Conservation (phyloP, 2,329 filamentous ascomycete genomes). For the Fusarium sp. region DNA sequence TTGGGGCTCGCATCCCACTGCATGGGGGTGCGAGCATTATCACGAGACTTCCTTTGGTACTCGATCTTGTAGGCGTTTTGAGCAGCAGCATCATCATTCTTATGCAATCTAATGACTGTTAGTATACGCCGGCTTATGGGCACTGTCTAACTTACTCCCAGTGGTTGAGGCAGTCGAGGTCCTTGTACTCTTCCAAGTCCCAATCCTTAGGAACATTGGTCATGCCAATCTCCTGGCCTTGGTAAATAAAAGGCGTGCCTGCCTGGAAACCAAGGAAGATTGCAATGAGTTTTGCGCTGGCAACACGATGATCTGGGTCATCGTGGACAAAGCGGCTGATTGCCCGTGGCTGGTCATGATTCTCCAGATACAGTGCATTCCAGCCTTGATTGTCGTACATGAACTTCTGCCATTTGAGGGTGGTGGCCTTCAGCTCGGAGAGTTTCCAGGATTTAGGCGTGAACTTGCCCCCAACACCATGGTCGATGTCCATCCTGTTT, state of each 20-base stretch:
- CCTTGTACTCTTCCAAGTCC: constrained; percentile 74
- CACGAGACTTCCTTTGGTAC: constrained; percentile 70
- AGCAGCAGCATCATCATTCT: constrained; percentile 54
- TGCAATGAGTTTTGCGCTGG: constrained; percentile 69
- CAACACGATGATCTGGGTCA: constrained; percentile 59
- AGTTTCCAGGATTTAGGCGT: constrained; percentile 58
- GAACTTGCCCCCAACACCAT: constrained; percentile 58
- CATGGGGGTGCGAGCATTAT: constrained; percentile 78
- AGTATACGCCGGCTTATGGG: background rate
- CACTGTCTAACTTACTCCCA: constrained; percentile 54
- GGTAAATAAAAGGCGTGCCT: constrained; percentile 75
- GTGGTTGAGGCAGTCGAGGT: constrained; percentile 69
- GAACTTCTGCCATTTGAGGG: constrained; percentile 69
- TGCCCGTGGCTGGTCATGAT: constrained; percentile 73
- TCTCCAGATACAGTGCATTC: constrained; percentile 74
- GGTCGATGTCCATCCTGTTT: constrained; percentile 61
- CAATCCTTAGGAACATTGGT: constrained; percentile 70
- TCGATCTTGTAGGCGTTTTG: constrained; percentile 54
- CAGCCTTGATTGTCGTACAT: constrained; percentile 70
- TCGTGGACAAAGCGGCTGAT: constrained; percentile 66
- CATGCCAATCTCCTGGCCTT: constrained; percentile 77
- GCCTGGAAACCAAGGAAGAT: constrained; percentile 67
- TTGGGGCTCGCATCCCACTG: constrained; percentile 73
- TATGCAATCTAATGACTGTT: constrained; percentile 46
- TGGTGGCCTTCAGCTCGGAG: constrained; percentile 62